Conservation (phyloP, 345 rosid genomes). For the Euphorbia peplus region DNA sequence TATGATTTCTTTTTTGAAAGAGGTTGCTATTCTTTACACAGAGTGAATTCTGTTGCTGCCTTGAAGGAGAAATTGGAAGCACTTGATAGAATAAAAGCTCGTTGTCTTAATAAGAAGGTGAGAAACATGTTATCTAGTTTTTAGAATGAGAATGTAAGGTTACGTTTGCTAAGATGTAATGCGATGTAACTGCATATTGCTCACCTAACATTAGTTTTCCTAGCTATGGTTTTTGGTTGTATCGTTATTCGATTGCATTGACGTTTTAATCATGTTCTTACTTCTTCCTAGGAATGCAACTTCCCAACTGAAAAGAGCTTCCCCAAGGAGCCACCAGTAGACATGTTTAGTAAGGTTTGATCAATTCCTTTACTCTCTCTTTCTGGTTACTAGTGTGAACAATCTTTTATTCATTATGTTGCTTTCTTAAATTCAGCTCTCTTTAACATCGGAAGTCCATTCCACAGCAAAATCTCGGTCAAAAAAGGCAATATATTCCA, state of each 20-base stretch:
- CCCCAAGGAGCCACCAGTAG: slow-evolving; percentile 29
- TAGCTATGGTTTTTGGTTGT: neutral
- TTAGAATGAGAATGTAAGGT: neutral
- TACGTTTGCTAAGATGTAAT: neutral
- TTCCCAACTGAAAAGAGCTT: slow-evolving; percentile 17
- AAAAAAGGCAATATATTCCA: slow-evolving; percentile 17
- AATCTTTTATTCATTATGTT: neutral
- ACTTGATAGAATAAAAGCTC: slow-evolving; percentile 20
- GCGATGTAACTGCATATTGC: too few species aligned
- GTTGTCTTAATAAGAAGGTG: slow-evolving; percentile 39
- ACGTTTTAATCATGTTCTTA: slow-evolving; percentile 4
- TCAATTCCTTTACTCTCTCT: neutral
- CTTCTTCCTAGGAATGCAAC: slow-evolving; percentile 33
- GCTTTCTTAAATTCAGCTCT: slow-evolving; percentile 37
- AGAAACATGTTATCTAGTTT: neutral
- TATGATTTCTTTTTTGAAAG: slow-evolving; percentile 9
- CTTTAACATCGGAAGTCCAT: slow-evolving; percentile 33
- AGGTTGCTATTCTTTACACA: slow-evolving; percentile 13
- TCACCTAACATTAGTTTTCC: neutral
- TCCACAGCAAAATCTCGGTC: slow-evolving; percentile 19
- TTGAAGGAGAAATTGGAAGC: slow-evolving; percentile 31
- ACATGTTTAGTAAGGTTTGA: slow-evolving; percentile 39
- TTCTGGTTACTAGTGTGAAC: neutral
- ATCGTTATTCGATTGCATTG: slow-evolving; percentile 2
- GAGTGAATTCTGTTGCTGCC: slow-evolving; percentile 25